These are phyloP conservation scores for Tanacetum coccineum DNA, from an alignment of 129 eudicot species.

Conservation along the genomic window DNA sequence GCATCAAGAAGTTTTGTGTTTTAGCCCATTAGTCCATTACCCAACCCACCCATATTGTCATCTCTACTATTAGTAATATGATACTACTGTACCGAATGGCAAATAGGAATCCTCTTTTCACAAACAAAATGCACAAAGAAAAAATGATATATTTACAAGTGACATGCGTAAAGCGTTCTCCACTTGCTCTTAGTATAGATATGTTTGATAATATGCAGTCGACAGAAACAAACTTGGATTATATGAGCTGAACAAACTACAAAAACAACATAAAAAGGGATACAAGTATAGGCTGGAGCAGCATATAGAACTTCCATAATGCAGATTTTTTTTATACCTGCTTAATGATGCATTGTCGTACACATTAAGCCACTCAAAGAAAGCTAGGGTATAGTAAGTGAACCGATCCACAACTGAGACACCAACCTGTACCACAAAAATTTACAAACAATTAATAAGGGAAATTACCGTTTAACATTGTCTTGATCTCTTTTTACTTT, in stretches of 20 bases:
- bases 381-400: conserved; percentile 89
- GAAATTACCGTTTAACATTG: not conserved
- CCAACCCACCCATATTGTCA: not conserved
- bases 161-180: conserved; percentile 70
- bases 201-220: conserved; percentile 88
- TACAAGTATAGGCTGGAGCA: not conserved
- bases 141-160: conserved; percentile 22
- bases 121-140: no score
- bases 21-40: no score
- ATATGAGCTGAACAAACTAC: conserved; percentile 79
- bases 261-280: conserved; percentile 20
- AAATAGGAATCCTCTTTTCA: not conserved
- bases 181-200: conserved; percentile 62
- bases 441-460: not conserved
- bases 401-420: conserved; percentile 98
- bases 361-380: conserved; percentile 91
- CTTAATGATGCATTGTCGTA: conserved; percentile 85
- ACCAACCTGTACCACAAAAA: conserved; percentile 67
- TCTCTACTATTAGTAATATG: no score
- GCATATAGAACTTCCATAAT: not conserved
- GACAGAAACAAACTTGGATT: conserved; percentile 76
- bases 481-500: no score
- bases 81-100: not conserved
- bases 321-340: conserved; percentile 56
- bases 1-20: no score